A percentile compares a stretch with the other conserved stretches of the same genome.
Evolutionary conservation across 768 basidiomycete genomes (phyloP).

Genomic region (Suillus subluteus): DNA sequence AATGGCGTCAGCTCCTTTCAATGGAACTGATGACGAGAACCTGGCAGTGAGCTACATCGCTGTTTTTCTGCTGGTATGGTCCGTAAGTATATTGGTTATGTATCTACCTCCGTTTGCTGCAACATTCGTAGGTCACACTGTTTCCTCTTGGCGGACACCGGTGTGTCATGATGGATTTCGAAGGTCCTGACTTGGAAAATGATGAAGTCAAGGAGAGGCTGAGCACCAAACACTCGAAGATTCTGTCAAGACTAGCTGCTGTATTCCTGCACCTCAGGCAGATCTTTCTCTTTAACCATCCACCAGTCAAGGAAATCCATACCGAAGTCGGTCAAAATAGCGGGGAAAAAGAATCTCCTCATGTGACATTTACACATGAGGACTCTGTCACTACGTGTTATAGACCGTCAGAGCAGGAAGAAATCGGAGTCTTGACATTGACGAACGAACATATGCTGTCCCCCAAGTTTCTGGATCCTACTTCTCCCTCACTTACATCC

Average conservation of each 20-base stretch:
- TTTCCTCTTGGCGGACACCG: slow-evolving; percentile 65
- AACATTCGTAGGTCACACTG: slow-evolving; percentile 51
- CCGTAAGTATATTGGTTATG: slow-evolving; percentile 40
- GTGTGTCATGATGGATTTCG: slow-evolving; percentile 63
- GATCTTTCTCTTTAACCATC: background rate
- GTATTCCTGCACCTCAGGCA: slow-evolving; percentile 16
- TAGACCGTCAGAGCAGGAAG: background rate
- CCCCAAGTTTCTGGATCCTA: background rate
- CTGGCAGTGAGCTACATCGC: slow-evolving; percentile 71
- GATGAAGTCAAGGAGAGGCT: slow-evolving; percentile 56
- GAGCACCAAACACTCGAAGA: slow-evolving; percentile 37
- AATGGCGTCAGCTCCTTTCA: slow-evolving; percentile 63
- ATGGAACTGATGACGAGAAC: slow-evolving; percentile 56
- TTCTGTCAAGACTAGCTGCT: slow-evolving; percentile 8
- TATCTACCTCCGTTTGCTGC: background rate
- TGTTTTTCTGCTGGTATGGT: slow-evolving; percentile 61
- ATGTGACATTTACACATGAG: background rate
- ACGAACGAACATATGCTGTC: background rate
- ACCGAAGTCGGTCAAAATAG: background rate
- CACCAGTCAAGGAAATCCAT: background rate
- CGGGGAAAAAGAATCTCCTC: background rate
- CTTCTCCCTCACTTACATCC: background rate
- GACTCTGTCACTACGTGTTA: background rate
- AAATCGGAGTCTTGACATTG: background rate
- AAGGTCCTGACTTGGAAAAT: slow-evolving; percentile 62